phyloP scores from a whole-genome alignment of 495 filamentous ascomycete species.

The Lasiosphaeria ovina region DNA sequence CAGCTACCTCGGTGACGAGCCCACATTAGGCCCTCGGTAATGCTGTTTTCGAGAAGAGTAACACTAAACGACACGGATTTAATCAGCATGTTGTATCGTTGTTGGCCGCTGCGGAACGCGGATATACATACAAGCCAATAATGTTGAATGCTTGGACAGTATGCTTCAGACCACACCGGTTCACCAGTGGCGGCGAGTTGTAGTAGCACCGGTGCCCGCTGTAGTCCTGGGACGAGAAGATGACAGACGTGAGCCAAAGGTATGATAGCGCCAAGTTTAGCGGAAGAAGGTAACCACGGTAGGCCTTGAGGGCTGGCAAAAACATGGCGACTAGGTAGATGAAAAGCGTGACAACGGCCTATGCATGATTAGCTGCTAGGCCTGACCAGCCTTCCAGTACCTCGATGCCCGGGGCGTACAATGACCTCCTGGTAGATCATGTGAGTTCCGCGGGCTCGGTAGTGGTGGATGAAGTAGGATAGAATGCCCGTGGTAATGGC shows the following conservation, averaged over 20 bases:
- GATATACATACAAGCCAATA: conserved; percentile 27
- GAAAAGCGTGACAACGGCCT: conserved; percentile 28
- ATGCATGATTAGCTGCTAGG: background rate
- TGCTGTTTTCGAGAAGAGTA: conserved; percentile 24
- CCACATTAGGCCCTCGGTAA: conserved; percentile 31
- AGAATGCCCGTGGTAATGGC: conserved; percentile 27
- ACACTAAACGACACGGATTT: conserved; percentile 10
- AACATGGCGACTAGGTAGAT: conserved; percentile 24
- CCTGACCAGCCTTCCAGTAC: background rate
- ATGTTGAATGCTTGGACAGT: conserved; percentile 27
- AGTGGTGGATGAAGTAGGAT: conserved; percentile 24
- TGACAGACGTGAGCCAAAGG: conserved; percentile 31
- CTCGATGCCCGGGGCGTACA: conserved; percentile 11
- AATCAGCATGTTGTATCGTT: background rate
- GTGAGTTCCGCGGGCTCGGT: conserved; percentile 19
- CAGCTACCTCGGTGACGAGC: conserved; percentile 1
- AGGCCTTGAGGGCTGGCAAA: conserved; percentile 25
- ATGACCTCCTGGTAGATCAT: conserved; percentile 28
- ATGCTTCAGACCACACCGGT: conserved; percentile 27
- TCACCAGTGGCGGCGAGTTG: conserved; percentile 7
- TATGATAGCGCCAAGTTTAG: conserved; percentile 33
- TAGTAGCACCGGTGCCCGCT: conserved; percentile 21
- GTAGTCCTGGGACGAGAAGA: conserved; percentile 30
- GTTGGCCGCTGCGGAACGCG: background rate
- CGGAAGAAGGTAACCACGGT: conserved; percentile 31